Conservation (phyloP, 2,329 filamentous ascomycete genomes). For the Epichloe baconii region DNA sequence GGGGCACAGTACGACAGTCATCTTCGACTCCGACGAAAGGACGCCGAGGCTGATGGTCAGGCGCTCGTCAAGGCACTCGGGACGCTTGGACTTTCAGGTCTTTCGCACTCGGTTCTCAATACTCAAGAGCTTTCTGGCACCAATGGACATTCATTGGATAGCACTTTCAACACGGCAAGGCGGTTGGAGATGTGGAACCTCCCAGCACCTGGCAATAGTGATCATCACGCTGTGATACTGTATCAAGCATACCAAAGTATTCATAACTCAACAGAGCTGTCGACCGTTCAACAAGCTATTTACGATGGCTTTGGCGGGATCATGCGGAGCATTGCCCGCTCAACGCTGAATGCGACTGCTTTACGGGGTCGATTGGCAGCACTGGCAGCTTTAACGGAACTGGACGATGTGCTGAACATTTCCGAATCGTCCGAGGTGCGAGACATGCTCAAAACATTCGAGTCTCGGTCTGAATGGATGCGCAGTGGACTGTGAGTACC, state of each 20-base stretch:
- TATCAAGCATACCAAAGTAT: slow-evolving; percentile 76
- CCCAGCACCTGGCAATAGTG: slow-evolving; percentile 51
- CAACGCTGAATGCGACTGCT: slow-evolving; percentile 34
- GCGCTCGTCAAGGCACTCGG: slow-evolving; percentile 67
- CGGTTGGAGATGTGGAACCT: slow-evolving; percentile 88
- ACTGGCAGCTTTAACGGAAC: slow-evolving; percentile 64
- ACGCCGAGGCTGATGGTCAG: slow-evolving; percentile 46
- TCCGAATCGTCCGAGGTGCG: slow-evolving; percentile 46
- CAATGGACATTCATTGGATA: slow-evolving; percentile 48
- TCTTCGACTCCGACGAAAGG: slow-evolving; percentile 47
- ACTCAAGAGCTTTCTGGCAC: slow-evolving; percentile 48
- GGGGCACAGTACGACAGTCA: slow-evolving; percentile 85
- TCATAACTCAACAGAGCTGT: slow-evolving; percentile 47
- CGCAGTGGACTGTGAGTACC: slow-evolving; percentile 56
- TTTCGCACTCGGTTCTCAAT: slow-evolving; percentile 69
- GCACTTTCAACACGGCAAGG: slow-evolving; percentile 65
- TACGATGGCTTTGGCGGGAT: slow-evolving; percentile 49
- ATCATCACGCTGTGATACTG: slow-evolving; percentile 53
- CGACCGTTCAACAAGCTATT: slow-evolving; percentile 41
- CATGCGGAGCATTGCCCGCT: slow-evolving; percentile 42
- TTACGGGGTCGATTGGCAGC: slow-evolving; percentile 45
- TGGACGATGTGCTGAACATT: slow-evolving; percentile 62
- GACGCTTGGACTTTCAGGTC: slow-evolving; percentile 67
- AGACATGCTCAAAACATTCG: slow-evolving; percentile 49
- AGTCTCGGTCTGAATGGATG: slow-evolving; percentile 63